phyloP scores from a whole-genome alignment of 2,329 filamentous ascomycete species.

The Macrophomina phaseolina region DNA sequence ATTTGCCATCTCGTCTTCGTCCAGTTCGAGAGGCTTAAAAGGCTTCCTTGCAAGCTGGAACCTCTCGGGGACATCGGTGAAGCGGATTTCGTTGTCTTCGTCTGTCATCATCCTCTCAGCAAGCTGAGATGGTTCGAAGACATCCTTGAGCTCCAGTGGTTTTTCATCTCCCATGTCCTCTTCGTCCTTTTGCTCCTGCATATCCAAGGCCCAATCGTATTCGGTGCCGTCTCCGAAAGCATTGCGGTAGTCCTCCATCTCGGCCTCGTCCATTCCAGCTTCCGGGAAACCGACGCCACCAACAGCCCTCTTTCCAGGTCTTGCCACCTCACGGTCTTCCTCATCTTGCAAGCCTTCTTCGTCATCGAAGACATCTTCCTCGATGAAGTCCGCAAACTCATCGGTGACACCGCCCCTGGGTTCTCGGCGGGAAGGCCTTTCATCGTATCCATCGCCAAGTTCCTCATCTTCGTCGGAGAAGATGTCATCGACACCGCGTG shows the following conservation, averaged over 20 bases:
- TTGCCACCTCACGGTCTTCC: conserved; percentile 81
- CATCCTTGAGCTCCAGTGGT: conserved; percentile 91
- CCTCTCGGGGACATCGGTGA: conserved; percentile 88
- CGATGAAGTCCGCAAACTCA: conserved; percentile 78
- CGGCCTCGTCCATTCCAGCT: conserved; percentile 86
- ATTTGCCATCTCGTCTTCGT: conserved; percentile 71
- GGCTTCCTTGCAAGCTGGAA: conserved; percentile 90
- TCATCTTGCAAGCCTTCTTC: conserved; percentile 80
- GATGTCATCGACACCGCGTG: conserved; percentile 84
- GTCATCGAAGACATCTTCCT: conserved; percentile 74
- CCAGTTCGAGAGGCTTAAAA: conserved; percentile 81
- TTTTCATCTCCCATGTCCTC: conserved; percentile 79
- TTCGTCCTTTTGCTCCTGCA: conserved; percentile 84
- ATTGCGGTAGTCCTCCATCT: conserved; percentile 92
- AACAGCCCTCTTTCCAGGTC: conserved; percentile 73
- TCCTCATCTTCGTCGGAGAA: conserved; percentile 95
- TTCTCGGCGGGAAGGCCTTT: conserved; percentile 34
- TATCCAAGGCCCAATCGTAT: conserved; percentile 90
- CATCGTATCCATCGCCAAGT: conserved; percentile 57
- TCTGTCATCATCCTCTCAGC: conserved; percentile 94
- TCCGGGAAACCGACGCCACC: conserved; percentile 75
- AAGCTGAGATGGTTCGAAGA: conserved; percentile 95
- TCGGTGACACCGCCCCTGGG: conserved; percentile 35
- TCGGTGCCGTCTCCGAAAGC: conserved; percentile 97
- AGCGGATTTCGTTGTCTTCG: conserved; percentile 88